These are phyloP conservation scores for Poronia punctata DNA, from an alignment of 495 filamentous ascomycete genomes.

Conservation along the genomic window DNA sequence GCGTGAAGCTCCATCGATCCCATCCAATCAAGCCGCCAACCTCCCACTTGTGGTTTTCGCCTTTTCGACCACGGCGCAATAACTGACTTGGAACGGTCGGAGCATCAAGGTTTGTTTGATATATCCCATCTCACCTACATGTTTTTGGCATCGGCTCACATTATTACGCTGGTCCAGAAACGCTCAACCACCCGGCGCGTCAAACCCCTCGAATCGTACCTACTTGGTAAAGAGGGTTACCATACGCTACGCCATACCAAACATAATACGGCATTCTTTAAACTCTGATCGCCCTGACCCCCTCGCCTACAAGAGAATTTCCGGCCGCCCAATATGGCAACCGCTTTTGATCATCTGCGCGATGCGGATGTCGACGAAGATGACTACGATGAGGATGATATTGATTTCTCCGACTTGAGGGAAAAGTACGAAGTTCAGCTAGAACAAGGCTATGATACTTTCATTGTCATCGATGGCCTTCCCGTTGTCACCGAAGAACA, in stretches of 20 bases:
- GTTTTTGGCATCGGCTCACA: too few species aligned
- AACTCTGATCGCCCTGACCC: neutral
- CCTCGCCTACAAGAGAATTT: neutral
- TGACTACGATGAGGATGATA: conserved; percentile 82
- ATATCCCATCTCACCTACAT: too few species aligned
- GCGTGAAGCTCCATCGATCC: conserved; percentile 7
- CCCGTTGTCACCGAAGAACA: conserved; percentile 77
- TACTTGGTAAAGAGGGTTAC: too few species aligned
- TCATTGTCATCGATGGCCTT: conserved; percentile 90
- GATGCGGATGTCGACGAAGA: conserved; percentile 76
- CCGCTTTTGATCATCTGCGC: conserved; percentile 51
- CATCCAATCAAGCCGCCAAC: conserved; percentile 5
- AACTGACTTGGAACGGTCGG: too few species aligned
- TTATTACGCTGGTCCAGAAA: too few species aligned
- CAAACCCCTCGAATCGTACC: too few species aligned
- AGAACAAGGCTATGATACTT: conserved; percentile 91
- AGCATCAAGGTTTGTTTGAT: too few species aligned
- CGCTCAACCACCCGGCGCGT: too few species aligned
- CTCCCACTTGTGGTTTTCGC: neutral
- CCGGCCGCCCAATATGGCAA: conserved; percentile 46
- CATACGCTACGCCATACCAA: too few species aligned
- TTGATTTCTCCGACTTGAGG: conserved; percentile 88
- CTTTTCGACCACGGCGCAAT: too few species aligned
- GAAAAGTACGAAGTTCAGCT: conserved; percentile 92
- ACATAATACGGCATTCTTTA: neutral